Base-by-base conservation (phyloP, 177 flowering plant genomes). In the Vitis hybrid region DNA sequence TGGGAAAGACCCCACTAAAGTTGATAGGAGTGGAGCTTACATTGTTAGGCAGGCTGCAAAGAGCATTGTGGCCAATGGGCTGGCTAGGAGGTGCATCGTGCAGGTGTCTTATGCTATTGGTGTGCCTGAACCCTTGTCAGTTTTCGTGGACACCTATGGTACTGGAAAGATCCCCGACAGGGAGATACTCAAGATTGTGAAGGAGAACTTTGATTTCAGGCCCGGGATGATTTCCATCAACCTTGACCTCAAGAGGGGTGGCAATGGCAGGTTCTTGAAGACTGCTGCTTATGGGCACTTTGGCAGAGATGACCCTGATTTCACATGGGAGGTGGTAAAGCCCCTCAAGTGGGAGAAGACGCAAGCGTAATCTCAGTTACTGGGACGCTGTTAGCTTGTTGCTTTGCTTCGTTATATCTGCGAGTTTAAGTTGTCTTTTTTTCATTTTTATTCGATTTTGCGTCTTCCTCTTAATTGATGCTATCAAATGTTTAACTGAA, bases 241-340 rank as follows among this genome's bases (percentile, higher is more conserved):
- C 70, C 83, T 87, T 3, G 90, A 87, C 68, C 77, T 86, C 50
- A 84, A 84, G 78, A 81, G 87, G 70, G 89, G 89, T 62, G 89
- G 89, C 23, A 84, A 81, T 66, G 78, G 70, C 74, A 82, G 89
- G 84, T 86, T 76, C 82, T 82, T 83, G 85, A 86, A 86, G 80
- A 85, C 90, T 62, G 90, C 90, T 34, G 90, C 90, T 12, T 87
- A 87, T 71, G 90, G 90, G 12, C 88, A 87, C 67, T 87, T 87
- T 63, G 90, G 90, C 52, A 77, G 90, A 23, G 87, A 85, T 48
- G 90, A 85, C 70, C 62, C 87, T 12, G 90, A 85, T 65, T 87
- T 87, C 84, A 83, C 88, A 56, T 87, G 90, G 90, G 90, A 86
- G 71, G 80, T 80, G 58, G 83, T 86, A 45, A 86, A 83, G 81